Conservation (phyloP, 495 filamentous ascomycete genomes). For the Sporormia fimetaria region DNA sequence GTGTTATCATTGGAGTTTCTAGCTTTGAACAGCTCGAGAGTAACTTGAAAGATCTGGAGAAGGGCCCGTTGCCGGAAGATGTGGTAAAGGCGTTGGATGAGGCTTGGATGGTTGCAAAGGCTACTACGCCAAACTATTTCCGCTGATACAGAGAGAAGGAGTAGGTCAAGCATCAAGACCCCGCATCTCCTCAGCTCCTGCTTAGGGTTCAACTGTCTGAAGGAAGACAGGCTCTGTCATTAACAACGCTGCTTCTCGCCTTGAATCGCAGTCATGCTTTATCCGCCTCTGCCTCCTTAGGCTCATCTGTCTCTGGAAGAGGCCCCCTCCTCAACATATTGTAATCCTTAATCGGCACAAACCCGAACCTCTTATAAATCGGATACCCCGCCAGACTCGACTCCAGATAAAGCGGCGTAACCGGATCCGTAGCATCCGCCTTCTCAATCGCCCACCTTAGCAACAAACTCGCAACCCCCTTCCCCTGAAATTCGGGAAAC, state of each 20-base stretch:
- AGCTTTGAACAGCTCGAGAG: constrained; percentile 16
- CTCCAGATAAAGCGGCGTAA: constrained; percentile 2
- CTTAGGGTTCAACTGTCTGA: too few relatives aligned
- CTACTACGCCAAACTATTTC: constrained; percentile 48
- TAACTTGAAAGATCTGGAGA: constrained; percentile 45
- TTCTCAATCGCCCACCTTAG: constrained; percentile 3
- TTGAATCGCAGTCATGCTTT: too few relatives aligned
- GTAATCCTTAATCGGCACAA: background rate
- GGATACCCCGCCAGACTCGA: constrained; percentile 4
- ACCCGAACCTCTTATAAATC: constrained; percentile 7
- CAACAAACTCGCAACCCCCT: constrained; percentile 4
- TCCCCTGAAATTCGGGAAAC: constrained; percentile 15
- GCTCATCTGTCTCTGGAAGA: too few relatives aligned
- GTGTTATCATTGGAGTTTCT: constrained; percentile 37
- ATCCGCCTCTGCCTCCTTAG: too few relatives aligned
- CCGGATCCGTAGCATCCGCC: constrained; percentile 3
- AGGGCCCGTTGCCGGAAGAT: constrained; percentile 77
- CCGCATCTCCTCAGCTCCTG: too few relatives aligned
- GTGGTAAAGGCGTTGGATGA: constrained; percentile 69
- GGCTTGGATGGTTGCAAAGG: constrained; percentile 55
- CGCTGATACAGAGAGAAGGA: constrained; percentile 10
- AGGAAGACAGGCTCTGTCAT: too few relatives aligned
- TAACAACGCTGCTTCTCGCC: too few relatives aligned
- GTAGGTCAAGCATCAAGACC: background rate
- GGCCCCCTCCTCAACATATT: constrained; percentile 12